Base-by-base conservation (phyloP, 805 yeast species). In the Suhomyces sp. region DNA sequence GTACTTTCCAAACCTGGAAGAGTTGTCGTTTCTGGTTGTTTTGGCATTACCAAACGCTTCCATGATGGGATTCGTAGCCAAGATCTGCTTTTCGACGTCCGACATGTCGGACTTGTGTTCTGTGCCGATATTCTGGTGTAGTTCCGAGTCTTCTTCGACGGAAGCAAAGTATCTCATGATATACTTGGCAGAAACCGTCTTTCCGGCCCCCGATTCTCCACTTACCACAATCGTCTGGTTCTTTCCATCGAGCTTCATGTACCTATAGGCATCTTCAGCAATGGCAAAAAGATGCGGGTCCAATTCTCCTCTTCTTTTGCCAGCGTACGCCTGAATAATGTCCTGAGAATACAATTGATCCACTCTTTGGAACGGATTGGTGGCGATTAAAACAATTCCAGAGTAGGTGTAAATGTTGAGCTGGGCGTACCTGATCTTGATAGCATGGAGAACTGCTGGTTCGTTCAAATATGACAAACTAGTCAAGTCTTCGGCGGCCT, bases 141-240 rank as follows among this genome's bases (percentile, higher is more conserved):
- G 56, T 46, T 66, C 72, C 6, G 63, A 60, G 5, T 69, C 75
- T 52, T 72, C 76, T 54, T 93, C 97, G 13, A 93, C 97, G 15
- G 96, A 85, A 3, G 98, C 98, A 68, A 93, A 92, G 71, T 92
- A 93, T 69, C 98, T 84, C 98, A 93, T 93, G 58, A 93, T 93
- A 69, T 89, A 93, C 68, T 93, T 93, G 39, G 99, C 99, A 56
- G 94, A 85, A 41, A 93, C 98, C 4, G 98, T 94, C 64, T 93
- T 94, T 69, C 99, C 99, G 25, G 99, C 98, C 71, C 99, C 99
- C 6, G 97, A 89, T 72, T 93, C 99, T 72, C 99, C 99, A 60
- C 92, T 84, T 15, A 93, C 98, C 15, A 93, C 97, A 56, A 93
- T 92, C 1, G 99, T 93, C 73, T 93, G 99, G 73, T 93, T 92